Evolutionary conservation across 495 filamentous ascomycete species (phyloP), one percentile per base, ranked within the genome.

Genomic region (Tuber brumale): DNA sequence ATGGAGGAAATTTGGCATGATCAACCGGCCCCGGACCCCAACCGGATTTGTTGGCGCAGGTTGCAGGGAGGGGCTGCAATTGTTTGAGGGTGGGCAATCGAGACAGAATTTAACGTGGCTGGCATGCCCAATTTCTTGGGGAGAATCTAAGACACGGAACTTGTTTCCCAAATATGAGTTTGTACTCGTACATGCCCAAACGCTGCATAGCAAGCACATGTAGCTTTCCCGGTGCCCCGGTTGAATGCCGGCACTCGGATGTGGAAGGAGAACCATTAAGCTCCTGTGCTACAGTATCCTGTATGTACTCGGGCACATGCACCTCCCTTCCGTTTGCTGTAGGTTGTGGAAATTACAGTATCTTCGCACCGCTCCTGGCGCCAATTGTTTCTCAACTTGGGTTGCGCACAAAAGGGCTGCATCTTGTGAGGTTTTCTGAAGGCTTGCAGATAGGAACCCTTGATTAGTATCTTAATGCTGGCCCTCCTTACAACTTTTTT

Each of bases 81-180:
- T 61, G n/a, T 61, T 61, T 61, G 51, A 27, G 57, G 14, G 16
- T 66, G 57, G 57, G 6, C 57, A 35, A 35, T 35, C 12, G 57
- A 8, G 57, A 35, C 57, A 19, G 51, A 23, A 27, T 35, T 66
- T 31, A 66, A 19, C 27, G 57, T 66, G 57, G 57, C 57, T 35
- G 27, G 57, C 27, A 66, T 35, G 57, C 27, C 57, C 27, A 35
- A 66, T 66, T 66, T 66, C 35, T 66, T 66, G 57, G 57, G 57
- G 57, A 66, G 31, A 66, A 66, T 66, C 57, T 19, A 66, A 66
- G 57, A 66, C 57, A 61, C 57, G 57, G 57, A 31, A 27, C 27
- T 66, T 31, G 57, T 31, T 66, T 66, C 57, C 57, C 57, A 18
- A 66, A 31, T 66, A 27, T 35, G 27, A 7, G 57, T 35, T 19